phyloP scores from a whole-genome alignment of 2,329 filamentous ascomycete genomes.

The Rasamsonia emersonii region DNA sequence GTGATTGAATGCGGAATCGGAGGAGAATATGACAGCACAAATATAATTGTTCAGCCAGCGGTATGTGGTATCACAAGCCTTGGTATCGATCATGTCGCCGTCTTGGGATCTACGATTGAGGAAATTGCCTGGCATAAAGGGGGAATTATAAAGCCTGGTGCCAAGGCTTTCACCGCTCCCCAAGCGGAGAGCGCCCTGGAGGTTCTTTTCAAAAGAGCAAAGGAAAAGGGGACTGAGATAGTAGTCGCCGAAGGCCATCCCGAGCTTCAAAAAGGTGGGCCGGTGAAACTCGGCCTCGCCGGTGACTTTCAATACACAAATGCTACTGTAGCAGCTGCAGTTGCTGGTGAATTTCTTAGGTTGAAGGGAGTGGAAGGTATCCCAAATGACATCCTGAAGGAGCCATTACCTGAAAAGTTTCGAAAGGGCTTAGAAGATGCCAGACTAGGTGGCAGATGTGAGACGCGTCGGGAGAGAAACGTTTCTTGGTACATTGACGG shows the following conservation, averaged over 20 bases:
- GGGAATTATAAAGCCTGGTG: conserved; percentile 68
- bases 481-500: conserved; percentile 77
- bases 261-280: conserved; percentile 29
- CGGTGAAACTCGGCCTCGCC: conserved; percentile 49
- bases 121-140: conserved; percentile 90
- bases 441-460: conserved; percentile 67
- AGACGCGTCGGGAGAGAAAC: conserved; percentile 51
- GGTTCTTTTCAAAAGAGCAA: conserved; percentile 49
- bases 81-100: conserved; percentile 74
- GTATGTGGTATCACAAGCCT: conserved; percentile 69
- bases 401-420: conserved; percentile 53
- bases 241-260: conserved; percentile 43
- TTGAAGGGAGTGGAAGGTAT: conserved; percentile 26
- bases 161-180: conserved; percentile 54
- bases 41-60: conserved; percentile 64
- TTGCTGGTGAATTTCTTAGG: conserved; percentile 33
- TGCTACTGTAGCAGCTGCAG: conserved; percentile 51
- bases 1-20: conserved; percentile 92
- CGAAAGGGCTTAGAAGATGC: conserved; percentile 57
- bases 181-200: conserved; percentile 48
- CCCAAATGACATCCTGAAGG: conserved; percentile 28
- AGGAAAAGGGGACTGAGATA: conserved; percentile 41
- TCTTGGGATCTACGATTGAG: conserved; percentile 70
- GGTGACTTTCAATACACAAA: conserved; percentile 57
- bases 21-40: conserved; percentile 87